Evolutionary conservation across 257 asterid genomes (phyloP).

Genomic region (Cinchona pubescens): DNA sequence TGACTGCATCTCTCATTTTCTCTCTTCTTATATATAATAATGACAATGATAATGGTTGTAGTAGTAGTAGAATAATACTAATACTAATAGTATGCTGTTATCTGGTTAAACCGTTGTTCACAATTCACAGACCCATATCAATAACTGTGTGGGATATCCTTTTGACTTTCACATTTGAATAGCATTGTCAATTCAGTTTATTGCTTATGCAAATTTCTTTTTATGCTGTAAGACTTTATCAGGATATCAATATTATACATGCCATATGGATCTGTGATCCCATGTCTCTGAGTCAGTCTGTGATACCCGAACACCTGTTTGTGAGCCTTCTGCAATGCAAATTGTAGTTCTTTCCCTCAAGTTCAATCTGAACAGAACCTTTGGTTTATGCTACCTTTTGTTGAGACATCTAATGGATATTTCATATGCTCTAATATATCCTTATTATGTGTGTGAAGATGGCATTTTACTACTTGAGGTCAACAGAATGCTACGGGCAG

Average conservation of each 20-base stretch:
- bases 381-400: not conserved
- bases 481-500: constrained; percentile 91
- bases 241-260: not conserved
- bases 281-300: not conserved
- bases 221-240: not conserved
- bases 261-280: not conserved
- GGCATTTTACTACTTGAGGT: constrained; percentile 94
- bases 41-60: not conserved
- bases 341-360: not conserved
- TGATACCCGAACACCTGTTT: not conserved
- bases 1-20: not conserved
- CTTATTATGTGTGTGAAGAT: constrained; percentile 40
- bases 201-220: not conserved
- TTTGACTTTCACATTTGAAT: not conserved
- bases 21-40: not conserved
- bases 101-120: not conserved
- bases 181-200: no score
- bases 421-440: constrained; percentile 1
- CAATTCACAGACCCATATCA: not conserved
- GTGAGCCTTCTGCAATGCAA: not conserved
- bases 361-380: not conserved
- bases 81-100: not conserved
- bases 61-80: not conserved
- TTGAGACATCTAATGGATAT: not conserved
- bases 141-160: not conserved